phyloP scores from a whole-genome alignment of 106 monocot genomes.

The Hemerocallis citrina region DNA sequence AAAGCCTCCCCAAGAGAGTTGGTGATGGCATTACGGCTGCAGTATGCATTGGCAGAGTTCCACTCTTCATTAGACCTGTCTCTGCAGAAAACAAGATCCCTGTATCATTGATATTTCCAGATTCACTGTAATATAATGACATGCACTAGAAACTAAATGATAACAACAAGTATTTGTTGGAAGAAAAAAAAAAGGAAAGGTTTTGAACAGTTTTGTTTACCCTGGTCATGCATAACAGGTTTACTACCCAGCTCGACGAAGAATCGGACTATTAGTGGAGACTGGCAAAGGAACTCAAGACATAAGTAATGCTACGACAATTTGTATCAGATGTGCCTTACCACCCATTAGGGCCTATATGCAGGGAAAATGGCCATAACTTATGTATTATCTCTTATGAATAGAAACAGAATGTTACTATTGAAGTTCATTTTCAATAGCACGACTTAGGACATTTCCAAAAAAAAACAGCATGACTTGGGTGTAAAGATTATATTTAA shows the following conservation, averaged over 20 bases:
- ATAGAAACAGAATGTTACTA: too few relatives aligned
- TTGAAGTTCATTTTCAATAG: too few relatives aligned
- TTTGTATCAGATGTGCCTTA: background rate
- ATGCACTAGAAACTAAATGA: background rate
- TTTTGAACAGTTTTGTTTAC: conserved; percentile 14
- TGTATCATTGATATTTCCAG: conserved; percentile 10
- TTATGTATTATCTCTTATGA: too few relatives aligned
- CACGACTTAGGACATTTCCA: too few relatives aligned
- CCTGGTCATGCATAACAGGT: conserved; percentile 31
- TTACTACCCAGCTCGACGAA: conserved; percentile 53
- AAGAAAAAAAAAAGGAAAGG: background rate
- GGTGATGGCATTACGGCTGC: conserved; percentile 58
- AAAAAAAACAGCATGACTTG: too few relatives aligned
- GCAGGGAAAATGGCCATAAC: too few relatives aligned
- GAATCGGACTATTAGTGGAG: conserved; percentile 40
- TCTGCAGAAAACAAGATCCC: conserved; percentile 14
- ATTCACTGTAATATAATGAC: conserved; percentile 14
- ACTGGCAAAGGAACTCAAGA: conserved; percentile 31
- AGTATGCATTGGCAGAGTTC: conserved; percentile 22
- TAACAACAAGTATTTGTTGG: background rate
- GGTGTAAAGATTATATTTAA: too few relatives aligned
- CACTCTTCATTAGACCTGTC: conserved; percentile 45
- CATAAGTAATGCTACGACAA: conserved; percentile 22
- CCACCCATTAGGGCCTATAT: conserved; percentile 11
- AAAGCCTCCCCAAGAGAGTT: conserved; percentile 70